Conservation (phyloP, 176 grass and related monocot species). For the Coix lacrymajobi region DNA sequence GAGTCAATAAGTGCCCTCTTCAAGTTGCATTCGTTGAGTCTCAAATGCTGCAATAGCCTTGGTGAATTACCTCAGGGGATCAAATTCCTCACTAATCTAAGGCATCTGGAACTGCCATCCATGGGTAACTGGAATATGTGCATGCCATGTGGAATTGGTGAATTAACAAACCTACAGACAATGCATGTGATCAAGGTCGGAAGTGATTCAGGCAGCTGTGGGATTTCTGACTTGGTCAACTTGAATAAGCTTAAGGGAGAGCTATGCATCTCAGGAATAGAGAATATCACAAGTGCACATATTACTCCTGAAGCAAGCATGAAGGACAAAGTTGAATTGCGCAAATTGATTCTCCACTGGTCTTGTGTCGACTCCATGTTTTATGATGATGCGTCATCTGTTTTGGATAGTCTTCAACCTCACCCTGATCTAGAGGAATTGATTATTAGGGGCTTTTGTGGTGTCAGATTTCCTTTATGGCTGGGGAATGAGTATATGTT, state of each 20-base stretch:
- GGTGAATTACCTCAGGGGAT: slow-evolving; percentile 35
- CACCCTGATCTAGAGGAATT: slow-evolving; percentile 22
- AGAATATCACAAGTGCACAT: slow-evolving; percentile 14
- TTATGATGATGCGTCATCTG: slow-evolving; percentile 13
- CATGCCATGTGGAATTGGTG: slow-evolving; percentile 39
- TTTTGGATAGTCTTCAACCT: slow-evolving; percentile 13
- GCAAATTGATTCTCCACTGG: slow-evolving; percentile 36
- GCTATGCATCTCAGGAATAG: slow-evolving; percentile 30
- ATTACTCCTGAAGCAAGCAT: slow-evolving; percentile 22
- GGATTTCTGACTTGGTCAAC: slow-evolving; percentile 35
- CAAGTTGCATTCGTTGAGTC: slow-evolving; percentile 47
- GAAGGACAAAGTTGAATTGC: slow-evolving; percentile 21
- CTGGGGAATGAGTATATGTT: slow-evolving; percentile 16
- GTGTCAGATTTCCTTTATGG: slow-evolving; percentile 37
- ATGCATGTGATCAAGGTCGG: slow-evolving; percentile 29
- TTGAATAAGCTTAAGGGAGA: slow-evolving; percentile 50
- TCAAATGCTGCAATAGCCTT: slow-evolving; percentile 32
- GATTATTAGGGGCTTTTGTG: slow-evolving; percentile 25
- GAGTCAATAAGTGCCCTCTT: slow-evolving; percentile 29
- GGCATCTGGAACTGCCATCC: slow-evolving; percentile 33
- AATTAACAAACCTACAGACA: slow-evolving; percentile 42
- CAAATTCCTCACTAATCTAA: slow-evolving; percentile 35
- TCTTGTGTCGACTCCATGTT: background rate
- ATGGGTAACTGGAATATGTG: background rate
- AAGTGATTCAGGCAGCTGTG: slow-evolving; percentile 23